Conservation (phyloP, 768 basidiomycete species). For the Termitomyces eurrhizus region DNA sequence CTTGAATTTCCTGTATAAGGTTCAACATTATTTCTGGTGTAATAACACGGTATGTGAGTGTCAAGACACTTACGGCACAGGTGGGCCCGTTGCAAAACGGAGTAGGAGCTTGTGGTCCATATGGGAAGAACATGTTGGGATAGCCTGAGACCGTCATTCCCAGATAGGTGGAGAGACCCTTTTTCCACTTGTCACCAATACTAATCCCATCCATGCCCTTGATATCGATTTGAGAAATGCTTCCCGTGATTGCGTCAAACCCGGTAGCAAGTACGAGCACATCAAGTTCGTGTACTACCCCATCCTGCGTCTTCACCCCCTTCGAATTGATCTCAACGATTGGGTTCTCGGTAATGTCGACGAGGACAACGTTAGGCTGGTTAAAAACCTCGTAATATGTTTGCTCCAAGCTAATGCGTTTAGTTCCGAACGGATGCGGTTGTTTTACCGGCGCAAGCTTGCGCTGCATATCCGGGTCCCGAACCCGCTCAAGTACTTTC, state of each 20-base stretch:
- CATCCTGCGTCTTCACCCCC: slow-evolving; percentile 19
- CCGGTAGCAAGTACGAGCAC: slow-evolving; percentile 21
- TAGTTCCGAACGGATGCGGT: slow-evolving; percentile 22
- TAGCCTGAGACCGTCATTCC: slow-evolving; percentile 18
- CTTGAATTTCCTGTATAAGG: slow-evolving; percentile 19
- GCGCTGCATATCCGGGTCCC: slow-evolving; percentile 17
- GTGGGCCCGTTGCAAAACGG: slow-evolving; percentile 23
- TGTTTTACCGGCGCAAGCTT: slow-evolving; percentile 19
- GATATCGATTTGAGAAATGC: slow-evolving; percentile 20
- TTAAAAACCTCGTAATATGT: slow-evolving; percentile 22
- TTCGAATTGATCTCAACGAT: slow-evolving; percentile 16
- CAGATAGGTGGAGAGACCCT: slow-evolving; percentile 18
- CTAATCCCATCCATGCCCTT: slow-evolving; percentile 15
- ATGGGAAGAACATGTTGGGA: slow-evolving; percentile 25
- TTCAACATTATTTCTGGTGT: neutral
- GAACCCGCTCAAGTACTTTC: slow-evolving; percentile 17
- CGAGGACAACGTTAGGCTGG: slow-evolving; percentile 20
- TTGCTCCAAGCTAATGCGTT: slow-evolving; percentile 19
- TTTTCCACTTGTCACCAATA: slow-evolving; percentile 21
- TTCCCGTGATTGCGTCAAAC: slow-evolving; percentile 21
- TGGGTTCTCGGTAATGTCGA: slow-evolving; percentile 18
- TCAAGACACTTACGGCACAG: slow-evolving; percentile 14
- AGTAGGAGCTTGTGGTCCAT: slow-evolving; percentile 23
- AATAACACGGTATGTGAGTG: neutral
- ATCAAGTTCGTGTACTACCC: slow-evolving; percentile 18